These are phyloP conservation scores for Hanseniaspora lachancei DNA, from an alignment of 805 yeast genomes.

Conservation along the genomic window DNA sequence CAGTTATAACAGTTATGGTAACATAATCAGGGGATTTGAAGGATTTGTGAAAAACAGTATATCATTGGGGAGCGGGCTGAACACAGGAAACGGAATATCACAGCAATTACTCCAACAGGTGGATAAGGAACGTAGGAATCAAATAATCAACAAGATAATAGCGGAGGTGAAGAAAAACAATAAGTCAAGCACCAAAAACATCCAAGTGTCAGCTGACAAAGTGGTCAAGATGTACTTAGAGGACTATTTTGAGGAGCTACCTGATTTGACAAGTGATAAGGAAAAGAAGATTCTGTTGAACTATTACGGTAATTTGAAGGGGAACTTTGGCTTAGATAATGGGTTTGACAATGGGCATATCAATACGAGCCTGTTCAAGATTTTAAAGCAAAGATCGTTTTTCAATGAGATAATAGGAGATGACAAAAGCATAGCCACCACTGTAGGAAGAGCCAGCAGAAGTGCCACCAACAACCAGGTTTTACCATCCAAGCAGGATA, in stretches of 20 bases:
- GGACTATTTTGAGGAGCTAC: neutral
- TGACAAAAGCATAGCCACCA: neutral
- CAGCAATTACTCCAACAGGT: neutral
- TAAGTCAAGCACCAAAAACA: neutral
- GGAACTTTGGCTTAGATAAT: conserved; percentile 10
- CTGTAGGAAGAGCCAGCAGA: conserved; percentile 1
- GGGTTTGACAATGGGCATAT: conserved; percentile 12
- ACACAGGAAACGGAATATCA: conserved; percentile 4
- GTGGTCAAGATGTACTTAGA: conserved; percentile 2
- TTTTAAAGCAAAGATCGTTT: conserved; percentile 2
- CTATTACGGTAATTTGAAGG: conserved; percentile 9
- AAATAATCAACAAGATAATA: neutral
- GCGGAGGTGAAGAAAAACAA: neutral
- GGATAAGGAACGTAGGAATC: conserved; percentile 1
- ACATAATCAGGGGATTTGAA: conserved; percentile 12
- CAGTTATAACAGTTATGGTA: conserved; percentile 12
- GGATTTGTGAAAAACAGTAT: conserved; percentile 10
- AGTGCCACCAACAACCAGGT: neutral
- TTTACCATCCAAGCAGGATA: conserved; percentile 5
- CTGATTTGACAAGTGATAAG: neutral
- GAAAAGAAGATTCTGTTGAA: conserved; percentile 4
- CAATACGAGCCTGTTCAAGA: neutral
- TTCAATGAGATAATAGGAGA: neutral
- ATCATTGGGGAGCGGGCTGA: conserved; percentile 8
- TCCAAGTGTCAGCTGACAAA: neutral